These are phyloP conservation scores for Aspergillus fumigatus DNA, from an alignment of 2,329 filamentous ascomycete species.

Conservation along the genomic window DNA sequence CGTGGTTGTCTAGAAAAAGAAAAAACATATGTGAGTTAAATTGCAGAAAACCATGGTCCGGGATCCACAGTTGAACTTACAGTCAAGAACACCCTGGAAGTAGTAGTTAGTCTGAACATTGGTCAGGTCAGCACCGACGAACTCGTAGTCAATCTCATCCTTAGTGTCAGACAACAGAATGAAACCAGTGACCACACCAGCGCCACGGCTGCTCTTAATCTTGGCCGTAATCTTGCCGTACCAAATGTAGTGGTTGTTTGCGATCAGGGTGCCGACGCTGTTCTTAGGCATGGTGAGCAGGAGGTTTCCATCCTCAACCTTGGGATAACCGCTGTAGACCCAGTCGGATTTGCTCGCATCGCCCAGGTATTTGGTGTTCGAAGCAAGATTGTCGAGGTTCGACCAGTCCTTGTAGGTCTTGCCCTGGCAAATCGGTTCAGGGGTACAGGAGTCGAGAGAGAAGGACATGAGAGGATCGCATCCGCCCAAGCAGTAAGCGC, in stretches of 20 bases:
- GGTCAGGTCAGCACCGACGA: constrained; percentile 72
- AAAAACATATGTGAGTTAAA: not conserved
- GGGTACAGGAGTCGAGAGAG: constrained; percentile 77
- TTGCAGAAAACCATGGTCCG: not conserved
- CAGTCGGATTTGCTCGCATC: constrained; percentile 77
- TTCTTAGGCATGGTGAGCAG: constrained; percentile 85
- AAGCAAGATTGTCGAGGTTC: constrained; percentile 62
- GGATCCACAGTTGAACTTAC: constrained; percentile 53
- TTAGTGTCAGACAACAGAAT: constrained; percentile 94
- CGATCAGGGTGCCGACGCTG: constrained; percentile 81
- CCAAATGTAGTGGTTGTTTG: constrained; percentile 87
- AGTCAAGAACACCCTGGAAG: constrained; percentile 87
- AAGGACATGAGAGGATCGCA: constrained; percentile 86
- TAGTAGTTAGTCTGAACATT: constrained; percentile 94
- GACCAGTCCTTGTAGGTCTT: constrained; percentile 66
- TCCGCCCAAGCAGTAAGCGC: constrained; percentile 91
- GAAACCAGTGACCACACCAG: constrained; percentile 93
- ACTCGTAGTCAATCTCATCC: constrained; percentile 98
- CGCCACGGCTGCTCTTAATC: constrained; percentile 77
- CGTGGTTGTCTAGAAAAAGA: constrained; percentile 61
- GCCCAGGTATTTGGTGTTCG: constrained; percentile 80
- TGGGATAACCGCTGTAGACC: constrained; percentile 77
- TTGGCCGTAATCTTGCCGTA: constrained; percentile 87
- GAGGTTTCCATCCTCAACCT: constrained; percentile 58
- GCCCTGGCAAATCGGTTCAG: constrained; percentile 75